A percentile compares a stretch with the other conserved stretches of the same genome.
phyloP scores from a whole-genome alignment of 202 grass and related monocot genomes.

The Sporobolus alterniflorus region DNA sequence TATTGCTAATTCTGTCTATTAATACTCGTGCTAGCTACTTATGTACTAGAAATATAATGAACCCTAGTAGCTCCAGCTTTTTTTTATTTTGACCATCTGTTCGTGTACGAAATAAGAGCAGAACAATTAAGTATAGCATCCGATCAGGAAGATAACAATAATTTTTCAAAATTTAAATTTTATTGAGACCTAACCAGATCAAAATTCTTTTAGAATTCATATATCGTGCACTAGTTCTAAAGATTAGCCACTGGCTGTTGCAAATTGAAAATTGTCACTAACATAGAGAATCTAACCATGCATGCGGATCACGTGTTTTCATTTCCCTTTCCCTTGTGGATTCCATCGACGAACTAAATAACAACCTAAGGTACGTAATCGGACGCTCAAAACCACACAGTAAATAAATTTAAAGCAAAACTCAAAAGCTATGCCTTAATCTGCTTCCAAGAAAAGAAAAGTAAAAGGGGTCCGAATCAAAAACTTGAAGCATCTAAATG shows the following conservation, averaged over 20 bases:
- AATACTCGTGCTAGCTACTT: not conserved
- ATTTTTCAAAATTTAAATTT: too few species aligned
- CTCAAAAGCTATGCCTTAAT: not conserved
- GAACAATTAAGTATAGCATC: not conserved
- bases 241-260: not conserved
- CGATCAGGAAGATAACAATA: too few species aligned
- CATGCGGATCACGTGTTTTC: slow-evolving; percentile 12
- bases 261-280: not conserved
- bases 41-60: not conserved
- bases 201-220: not conserved
- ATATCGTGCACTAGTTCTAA: not conserved
- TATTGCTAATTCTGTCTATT: too few species aligned
- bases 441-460: not conserved
- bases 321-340: not conserved
- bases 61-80: not conserved
- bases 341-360: slow-evolving; percentile 21
- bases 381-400: not conserved
- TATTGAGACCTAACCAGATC: too few species aligned
- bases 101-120: not conserved
- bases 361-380: slow-evolving; percentile 26
- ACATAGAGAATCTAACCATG: not conserved
- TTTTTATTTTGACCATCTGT: not conserved
- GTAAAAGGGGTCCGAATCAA: not conserved
- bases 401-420: not conserved
- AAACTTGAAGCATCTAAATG: not conserved